Percentiles rank a stretch among this genome's conserved stretches.
These are phyloP conservation scores for Sutorius eximius DNA, from an alignment of 1,284 basidiomycete species.

Conservation along the genomic window DNA sequence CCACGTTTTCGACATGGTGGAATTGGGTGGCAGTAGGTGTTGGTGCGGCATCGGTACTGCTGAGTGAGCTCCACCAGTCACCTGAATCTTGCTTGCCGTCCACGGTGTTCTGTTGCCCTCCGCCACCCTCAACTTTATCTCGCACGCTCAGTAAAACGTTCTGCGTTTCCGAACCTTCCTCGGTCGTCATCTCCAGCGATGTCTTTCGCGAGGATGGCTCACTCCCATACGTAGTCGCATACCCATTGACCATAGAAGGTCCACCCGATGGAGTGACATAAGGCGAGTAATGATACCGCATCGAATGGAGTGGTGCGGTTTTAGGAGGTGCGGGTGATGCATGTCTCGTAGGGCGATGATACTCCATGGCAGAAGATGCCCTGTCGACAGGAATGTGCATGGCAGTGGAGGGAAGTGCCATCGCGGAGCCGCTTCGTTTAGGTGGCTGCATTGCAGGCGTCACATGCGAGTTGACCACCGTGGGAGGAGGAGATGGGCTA, in stretches of 20 bases:
- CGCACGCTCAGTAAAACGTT: constrained; percentile 1
- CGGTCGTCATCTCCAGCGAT: constrained; percentile 36
- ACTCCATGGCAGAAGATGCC: constrained; percentile 76
- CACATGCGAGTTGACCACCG: constrained; percentile 48
- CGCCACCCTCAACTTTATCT: constrained; percentile 3
- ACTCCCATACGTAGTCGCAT: constrained; percentile 25
- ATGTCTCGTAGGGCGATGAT: constrained; percentile 49
- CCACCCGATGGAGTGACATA: constrained; percentile 37
- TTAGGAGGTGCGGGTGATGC: constrained; percentile 44
- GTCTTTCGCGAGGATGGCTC: constrained; percentile 29
- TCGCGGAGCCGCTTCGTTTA: constrained; percentile 63
- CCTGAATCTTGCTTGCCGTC: constrained; percentile 28
- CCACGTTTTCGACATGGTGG: constrained; percentile 46
- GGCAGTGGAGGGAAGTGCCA: constrained; percentile 49
- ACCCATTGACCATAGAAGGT: constrained; percentile 26
- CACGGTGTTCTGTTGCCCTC: neutral
- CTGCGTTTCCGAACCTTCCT: constrained; percentile 34
- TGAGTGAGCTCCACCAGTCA: constrained; percentile 64
- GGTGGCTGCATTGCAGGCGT: constrained; percentile 42
- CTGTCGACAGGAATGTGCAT: constrained; percentile 58
- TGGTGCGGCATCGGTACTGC: constrained; percentile 46
- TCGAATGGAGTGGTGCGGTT: constrained; percentile 31
- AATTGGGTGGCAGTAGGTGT: constrained; percentile 74
- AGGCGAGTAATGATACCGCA: constrained; percentile 22
- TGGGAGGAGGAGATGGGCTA: constrained; percentile 70